Percentiles rank a stretch among this genome's conserved stretches.
These are phyloP conservation scores for Lophium mytilinum DNA, from an alignment of 495 filamentous ascomycete species.

Conservation along the genomic window DNA sequence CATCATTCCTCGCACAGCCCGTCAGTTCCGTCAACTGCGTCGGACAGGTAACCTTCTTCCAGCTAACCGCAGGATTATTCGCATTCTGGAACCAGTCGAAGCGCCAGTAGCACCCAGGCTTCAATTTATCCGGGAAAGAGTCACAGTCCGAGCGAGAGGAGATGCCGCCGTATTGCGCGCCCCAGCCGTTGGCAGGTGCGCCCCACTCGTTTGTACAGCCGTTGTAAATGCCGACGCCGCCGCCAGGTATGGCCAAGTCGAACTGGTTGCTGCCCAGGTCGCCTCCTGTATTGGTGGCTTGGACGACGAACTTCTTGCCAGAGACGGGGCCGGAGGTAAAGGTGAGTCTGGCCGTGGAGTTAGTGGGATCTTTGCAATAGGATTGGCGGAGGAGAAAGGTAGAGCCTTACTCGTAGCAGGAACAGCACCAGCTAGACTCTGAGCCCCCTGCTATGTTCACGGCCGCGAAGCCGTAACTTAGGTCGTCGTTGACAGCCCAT, in stretches of 20 bases:
- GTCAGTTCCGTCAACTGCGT: conserved; percentile 49
- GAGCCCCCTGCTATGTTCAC: conserved; percentile 46
- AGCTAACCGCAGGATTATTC: conserved; percentile 53
- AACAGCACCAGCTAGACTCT: conserved; percentile 56
- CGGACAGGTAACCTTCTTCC: conserved; percentile 52
- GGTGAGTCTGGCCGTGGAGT: conserved; percentile 35
- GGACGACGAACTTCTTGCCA: conserved; percentile 59
- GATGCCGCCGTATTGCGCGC: conserved; percentile 55
- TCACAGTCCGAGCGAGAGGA: conserved; percentile 44
- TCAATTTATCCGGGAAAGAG: conserved; percentile 47
- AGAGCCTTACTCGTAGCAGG: conserved; percentile 48
- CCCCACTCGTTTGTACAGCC: conserved; percentile 55
- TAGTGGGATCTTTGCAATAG: background rate
- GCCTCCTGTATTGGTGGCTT: conserved; percentile 58
- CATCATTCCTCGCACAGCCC: conserved; percentile 35
- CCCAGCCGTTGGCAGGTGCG: conserved; percentile 50
- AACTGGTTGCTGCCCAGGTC: conserved; percentile 54
- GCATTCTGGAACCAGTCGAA: conserved; percentile 59
- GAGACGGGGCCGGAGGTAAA: conserved; percentile 50
- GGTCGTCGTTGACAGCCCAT: conserved; percentile 50
- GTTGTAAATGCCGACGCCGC: conserved; percentile 58
- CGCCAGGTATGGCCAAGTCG: conserved; percentile 59
- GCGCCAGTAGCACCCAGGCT: conserved; percentile 59
- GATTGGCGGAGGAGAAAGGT: background rate
- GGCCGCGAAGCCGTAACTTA: conserved; percentile 58